A percentile compares a stretch with the other conserved stretches of the same genome.
Conservation (phyloP, 192 early-diverging fungal genomes). For the Umbelopsis sp. region DNA sequence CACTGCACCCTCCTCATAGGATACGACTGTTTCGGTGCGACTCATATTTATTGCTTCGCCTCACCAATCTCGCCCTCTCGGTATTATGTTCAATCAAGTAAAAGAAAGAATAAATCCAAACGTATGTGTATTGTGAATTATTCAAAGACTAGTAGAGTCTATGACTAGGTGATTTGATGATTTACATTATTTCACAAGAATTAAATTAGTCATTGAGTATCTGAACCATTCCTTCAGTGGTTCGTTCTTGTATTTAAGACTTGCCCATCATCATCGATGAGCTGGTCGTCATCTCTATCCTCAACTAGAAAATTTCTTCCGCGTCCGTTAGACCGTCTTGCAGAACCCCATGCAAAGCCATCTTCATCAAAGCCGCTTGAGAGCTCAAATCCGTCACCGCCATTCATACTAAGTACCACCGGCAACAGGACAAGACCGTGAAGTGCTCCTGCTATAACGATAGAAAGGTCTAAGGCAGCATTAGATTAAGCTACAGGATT, state of each 20-base stretch:
- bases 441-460: conserved; percentile 60
- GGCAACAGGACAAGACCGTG: conserved; percentile 63
- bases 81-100: too few relatives aligned
- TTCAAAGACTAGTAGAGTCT: too few relatives aligned
- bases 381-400: conserved; percentile 41
- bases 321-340: neutral
- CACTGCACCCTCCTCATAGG: too few relatives aligned
- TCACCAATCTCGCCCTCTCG: too few relatives aligned
- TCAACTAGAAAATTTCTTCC: conserved; percentile 3
- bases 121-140: too few relatives aligned
- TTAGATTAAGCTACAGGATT: neutral
- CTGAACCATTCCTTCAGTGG: neutral
- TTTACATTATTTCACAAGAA: too few relatives aligned
- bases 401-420: conserved; percentile 54
- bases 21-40: too few relatives aligned
- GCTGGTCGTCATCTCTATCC: conserved; percentile 4
- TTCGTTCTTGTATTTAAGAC: neutral
- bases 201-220: neutral
- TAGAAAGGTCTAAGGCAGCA: conserved; percentile 41
- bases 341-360: conserved; percentile 32
- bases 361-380: conserved; percentile 45
- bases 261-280: conserved; percentile 13
- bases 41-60: too few relatives aligned
- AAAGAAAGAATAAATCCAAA: too few relatives aligned
- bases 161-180: too few relatives aligned